Conservation (phyloP, 306 rosid species). For the Fragaria ananassa region DNA sequence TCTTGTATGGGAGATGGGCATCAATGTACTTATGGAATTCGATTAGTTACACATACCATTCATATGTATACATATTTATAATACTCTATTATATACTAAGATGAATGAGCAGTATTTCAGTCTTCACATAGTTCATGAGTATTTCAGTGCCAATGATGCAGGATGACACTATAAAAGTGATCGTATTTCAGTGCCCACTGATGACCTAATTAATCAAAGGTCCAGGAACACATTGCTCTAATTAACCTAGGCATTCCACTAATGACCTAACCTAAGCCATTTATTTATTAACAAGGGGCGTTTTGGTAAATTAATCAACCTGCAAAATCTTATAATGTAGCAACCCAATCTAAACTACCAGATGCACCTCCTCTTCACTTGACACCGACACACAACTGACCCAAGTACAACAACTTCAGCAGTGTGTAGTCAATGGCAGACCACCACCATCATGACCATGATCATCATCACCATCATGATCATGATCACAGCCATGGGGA, state of each 20-base stretch:
- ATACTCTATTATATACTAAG: neutral
- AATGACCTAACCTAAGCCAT: neutral
- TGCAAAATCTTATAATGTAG: neutral
- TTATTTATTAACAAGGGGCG: neutral
- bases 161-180: neutral
- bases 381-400: neutral
- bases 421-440: constrained; percentile 40
- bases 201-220: neutral
- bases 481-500: constrained; percentile 37
- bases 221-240: neutral
- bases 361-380: neutral
- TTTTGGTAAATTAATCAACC: neutral
- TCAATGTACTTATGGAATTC: neutral
- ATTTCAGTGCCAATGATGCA: neutral
- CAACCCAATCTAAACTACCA: neutral
- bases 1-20: neutral
- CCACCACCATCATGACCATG: constrained; percentile 33
- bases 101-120: neutral
- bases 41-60: neutral
- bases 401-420: neutral
- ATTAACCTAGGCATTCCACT: neutral
- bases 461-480: constrained; percentile 22
- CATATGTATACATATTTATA: neutral
- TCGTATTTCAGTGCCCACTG: neutral
- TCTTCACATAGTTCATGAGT: neutral